Evolutionary conservation across 768 basidiomycete genomes (phyloP).

Genomic region (Pisolithus tinctorius): DNA sequence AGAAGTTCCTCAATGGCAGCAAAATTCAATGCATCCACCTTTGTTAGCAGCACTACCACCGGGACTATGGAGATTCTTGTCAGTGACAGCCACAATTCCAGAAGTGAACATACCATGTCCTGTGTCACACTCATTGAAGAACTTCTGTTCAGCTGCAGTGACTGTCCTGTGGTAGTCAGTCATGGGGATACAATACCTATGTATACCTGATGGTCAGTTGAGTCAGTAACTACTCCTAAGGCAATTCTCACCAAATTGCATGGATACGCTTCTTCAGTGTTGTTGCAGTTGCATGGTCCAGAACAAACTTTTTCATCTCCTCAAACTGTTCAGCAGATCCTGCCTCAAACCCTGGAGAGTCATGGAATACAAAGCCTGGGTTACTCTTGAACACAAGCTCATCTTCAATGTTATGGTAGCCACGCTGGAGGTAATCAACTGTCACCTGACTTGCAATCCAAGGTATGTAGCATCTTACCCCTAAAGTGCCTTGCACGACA

Average conservation of each 20-base stretch:
- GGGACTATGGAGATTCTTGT: constrained; percentile 23
- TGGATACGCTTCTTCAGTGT: constrained; percentile 26
- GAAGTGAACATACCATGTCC: neutral
- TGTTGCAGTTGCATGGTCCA: constrained; percentile 10
- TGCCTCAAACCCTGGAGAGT: constrained; percentile 35
- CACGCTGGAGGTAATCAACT: constrained; percentile 6
- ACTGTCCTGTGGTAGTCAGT: constrained; percentile 20
- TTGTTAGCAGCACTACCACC: constrained; percentile 33
- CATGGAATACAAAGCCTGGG: constrained; percentile 33
- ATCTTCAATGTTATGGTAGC: constrained; percentile 27
- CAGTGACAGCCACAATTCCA: neutral
- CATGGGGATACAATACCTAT: constrained; percentile 35
- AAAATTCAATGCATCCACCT: constrained; percentile 26
- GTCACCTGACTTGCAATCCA: neutral
- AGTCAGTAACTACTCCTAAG: neutral
- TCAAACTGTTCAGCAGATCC: constrained; percentile 25
- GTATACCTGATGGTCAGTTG: neutral
- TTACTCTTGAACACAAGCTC: constrained; percentile 27
- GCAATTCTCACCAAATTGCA: constrained; percentile 29
- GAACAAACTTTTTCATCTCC: constrained; percentile 27
- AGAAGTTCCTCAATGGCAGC: constrained; percentile 11
- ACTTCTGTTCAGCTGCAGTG: constrained; percentile 21
- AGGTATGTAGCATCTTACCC: neutral
- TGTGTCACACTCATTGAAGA: constrained; percentile 22
- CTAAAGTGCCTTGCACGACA: neutral